These are phyloP conservation scores for Ceratocystiopsis minuta DNA, from an alignment of 2,329 filamentous ascomycete species.

Conservation along the genomic window DNA sequence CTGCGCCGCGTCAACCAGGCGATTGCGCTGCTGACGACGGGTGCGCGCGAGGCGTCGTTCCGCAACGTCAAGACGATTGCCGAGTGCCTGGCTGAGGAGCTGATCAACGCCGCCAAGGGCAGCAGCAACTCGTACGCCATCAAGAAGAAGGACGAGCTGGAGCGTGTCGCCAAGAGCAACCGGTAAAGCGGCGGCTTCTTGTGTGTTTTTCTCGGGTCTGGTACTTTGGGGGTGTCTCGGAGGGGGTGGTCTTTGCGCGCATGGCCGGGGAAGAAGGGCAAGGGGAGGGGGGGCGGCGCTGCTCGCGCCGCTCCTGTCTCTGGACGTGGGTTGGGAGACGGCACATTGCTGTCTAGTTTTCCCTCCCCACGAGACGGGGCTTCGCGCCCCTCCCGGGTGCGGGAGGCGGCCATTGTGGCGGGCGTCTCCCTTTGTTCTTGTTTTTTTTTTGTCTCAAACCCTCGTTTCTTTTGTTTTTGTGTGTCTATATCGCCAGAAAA, in stretches of 20 bases:
- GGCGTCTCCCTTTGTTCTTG: background rate
- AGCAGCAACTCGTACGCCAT: slow-evolving; percentile 99
- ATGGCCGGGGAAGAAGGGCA: slow-evolving; percentile 10
- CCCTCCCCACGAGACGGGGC: too few relatives aligned
- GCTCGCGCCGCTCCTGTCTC: too few relatives aligned
- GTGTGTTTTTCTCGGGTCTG: background rate
- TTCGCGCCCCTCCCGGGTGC: too few relatives aligned
- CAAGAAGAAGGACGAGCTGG: slow-evolving; percentile 99
- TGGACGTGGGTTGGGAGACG: too few relatives aligned
- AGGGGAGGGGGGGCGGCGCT: background rate
- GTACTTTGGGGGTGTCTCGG: background rate
- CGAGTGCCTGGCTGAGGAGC: slow-evolving; percentile 98
- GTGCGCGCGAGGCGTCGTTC: slow-evolving; percentile 97
- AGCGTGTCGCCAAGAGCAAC: slow-evolving; percentile 99
- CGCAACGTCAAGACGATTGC: slow-evolving; percentile 99
- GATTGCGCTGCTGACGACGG: slow-evolving; percentile 95
- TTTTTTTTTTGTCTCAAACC: background rate
- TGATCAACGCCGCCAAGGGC: slow-evolving; percentile 99
- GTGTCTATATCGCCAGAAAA: slow-evolving; percentile 15
- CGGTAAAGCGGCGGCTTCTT: slow-evolving; percentile 49
- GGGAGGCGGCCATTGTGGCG: too few relatives aligned
- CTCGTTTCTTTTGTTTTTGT: too few relatives aligned
- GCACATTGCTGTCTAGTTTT: too few relatives aligned
- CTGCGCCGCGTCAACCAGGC: slow-evolving; percentile 99
- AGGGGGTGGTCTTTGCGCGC: too few relatives aligned